Conservation (phyloP, 257 asterid genomes). For the Capsicum baccatum region DNA sequence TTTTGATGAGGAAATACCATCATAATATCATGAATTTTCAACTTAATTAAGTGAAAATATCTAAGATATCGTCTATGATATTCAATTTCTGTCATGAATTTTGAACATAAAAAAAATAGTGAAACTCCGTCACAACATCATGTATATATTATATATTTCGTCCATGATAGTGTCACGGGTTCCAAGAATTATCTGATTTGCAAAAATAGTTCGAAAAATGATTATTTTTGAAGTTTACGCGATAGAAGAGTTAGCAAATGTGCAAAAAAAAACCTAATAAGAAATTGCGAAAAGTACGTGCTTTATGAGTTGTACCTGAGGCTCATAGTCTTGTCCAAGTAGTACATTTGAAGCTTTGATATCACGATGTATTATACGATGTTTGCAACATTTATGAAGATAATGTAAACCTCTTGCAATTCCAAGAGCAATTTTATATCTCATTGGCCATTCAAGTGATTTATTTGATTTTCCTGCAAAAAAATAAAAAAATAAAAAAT, state of each 20-base stretch:
- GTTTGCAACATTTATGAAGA: conserved; percentile 89
- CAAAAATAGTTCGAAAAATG: background rate
- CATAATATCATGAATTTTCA: background rate
- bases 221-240: background rate
- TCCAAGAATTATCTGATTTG: background rate
- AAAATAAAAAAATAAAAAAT: background rate
- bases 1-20: background rate
- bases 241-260: background rate
- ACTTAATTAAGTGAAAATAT: no score
- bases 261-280: background rate
- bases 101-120: background rate
- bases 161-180: background rate
- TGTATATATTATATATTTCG: background rate
- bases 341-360: conserved; percentile 89
- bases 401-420: conserved; percentile 78
- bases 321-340: conserved; percentile 74
- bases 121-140: background rate
- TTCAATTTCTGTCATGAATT: background rate
- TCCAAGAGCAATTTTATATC: conserved; percentile 73
- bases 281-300: background rate
- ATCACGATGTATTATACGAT: conserved; percentile 85
- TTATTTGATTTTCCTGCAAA: conserved; percentile 48
- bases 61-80: no score
- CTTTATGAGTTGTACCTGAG: conserved; percentile 56
- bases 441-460: conserved; percentile 62